Percentiles rank a stretch among this genome's conserved stretches.
Conservation (phyloP, 345 rosid species). For the Camelina sativa region DNA sequence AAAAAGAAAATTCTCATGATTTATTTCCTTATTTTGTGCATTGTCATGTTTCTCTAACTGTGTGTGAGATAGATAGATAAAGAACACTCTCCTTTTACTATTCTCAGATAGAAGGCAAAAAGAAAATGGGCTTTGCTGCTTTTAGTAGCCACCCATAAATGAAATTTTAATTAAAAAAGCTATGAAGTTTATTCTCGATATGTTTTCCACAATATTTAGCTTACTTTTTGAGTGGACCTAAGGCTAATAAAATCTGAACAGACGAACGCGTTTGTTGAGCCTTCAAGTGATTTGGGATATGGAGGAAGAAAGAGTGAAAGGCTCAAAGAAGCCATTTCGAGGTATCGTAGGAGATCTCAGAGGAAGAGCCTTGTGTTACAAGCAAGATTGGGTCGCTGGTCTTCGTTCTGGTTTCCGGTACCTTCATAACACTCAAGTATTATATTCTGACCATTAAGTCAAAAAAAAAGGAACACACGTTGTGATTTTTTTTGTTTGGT, state of each 20-base stretch:
- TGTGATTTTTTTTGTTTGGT: background rate
- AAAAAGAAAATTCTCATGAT: background rate
- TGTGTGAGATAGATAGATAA: background rate
- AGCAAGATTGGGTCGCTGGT: conserved; percentile 69
- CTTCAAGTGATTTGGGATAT: conserved; percentile 6
- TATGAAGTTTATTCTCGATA: no score
- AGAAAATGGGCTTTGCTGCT: no score
- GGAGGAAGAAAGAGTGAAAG: conserved; percentile 50
- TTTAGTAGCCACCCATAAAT: no score
- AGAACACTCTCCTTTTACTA: conserved; percentile 12
- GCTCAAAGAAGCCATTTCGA: conserved; percentile 49
- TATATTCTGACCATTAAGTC: background rate
- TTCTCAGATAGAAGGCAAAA: no score
- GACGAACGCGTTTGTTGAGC: background rate
- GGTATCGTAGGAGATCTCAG: conserved; percentile 64
- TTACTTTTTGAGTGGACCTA: background rate
- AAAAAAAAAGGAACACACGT: background rate
- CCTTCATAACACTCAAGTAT: background rate
- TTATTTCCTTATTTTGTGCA: conserved; percentile 23
- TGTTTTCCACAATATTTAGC: conserved; percentile 5
- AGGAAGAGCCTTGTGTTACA: conserved; percentile 66
- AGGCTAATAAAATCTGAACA: conserved; percentile 6
- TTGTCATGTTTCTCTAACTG: conserved; percentile 30
- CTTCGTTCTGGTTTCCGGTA: conserved; percentile 65
- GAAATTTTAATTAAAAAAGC: no score